Base-by-base conservation (phyloP, 1,139 yeast genomes). In the Suhomyces bokatorum region DNA sequence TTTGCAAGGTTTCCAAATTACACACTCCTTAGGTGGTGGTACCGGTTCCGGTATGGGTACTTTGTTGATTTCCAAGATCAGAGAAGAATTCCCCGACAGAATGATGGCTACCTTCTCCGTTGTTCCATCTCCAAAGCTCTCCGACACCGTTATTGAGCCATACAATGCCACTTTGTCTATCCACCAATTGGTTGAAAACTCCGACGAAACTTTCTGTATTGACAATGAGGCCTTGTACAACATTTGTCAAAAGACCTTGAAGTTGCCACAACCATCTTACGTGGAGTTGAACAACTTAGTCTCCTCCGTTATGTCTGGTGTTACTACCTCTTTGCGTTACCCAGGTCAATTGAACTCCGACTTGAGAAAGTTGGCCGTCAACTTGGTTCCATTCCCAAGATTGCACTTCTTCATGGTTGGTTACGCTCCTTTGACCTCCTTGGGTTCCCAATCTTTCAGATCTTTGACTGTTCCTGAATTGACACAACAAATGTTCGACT, bases 101-200 rank as follows among this genome's bases (percentile, higher is more conserved):
- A 89, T 89, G 96, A 84, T 88, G 88, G 95, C 96, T 33, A 88
- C 96, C 26, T 89, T 88, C 64, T 88, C 96, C 4, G 96, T 89
- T 48, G 85, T 88, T 54, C 97, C 97, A 44, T 85, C 95, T 39
- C 95, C 96, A 59, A 86, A 85, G 67, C 89, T 87, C 43, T 85
- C 95, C 35, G 97, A 89, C 64, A 88, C 97, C 34, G 96, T 89
- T 56, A 91, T 88, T 50, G 97, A 89, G 72, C 97, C 97, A 43
- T 89, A 89, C 72, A 89, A 89, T 62, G 96, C 97, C 16, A 87
- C 96, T 31, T 77, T 89, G 56, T 88, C 97, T n/a, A 81, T 89
- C 57, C 95, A 89, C 66, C 96, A 89, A 71, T 79, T 89, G 64
- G 90, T 88, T 47, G 97, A 89, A 69, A 83, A 83, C 66, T 81